Conservation (phyloP, 176 grass and related monocot species). For the Tillandsia fasciculata region DNA sequence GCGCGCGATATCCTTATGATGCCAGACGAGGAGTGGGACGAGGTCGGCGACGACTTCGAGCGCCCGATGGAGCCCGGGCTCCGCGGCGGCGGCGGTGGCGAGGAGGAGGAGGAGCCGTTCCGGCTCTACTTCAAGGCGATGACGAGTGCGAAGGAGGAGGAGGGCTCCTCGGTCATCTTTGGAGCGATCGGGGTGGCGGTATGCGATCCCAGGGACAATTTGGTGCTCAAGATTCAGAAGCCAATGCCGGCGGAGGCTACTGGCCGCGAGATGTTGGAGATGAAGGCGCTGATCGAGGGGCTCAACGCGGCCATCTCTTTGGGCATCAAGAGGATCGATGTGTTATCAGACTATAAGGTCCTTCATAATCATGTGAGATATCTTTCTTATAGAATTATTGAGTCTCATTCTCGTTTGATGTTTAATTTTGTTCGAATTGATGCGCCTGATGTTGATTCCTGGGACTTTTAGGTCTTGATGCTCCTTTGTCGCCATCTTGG, state of each 20-base stretch:
- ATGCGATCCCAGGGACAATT: slow-evolving; percentile 33
- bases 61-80: slow-evolving; percentile 17
- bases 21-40: slow-evolving; percentile 48
- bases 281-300: slow-evolving; percentile 51
- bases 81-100: neutral
- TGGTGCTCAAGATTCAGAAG: slow-evolving; percentile 56
- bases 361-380: slow-evolving; percentile 54
- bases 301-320: slow-evolving; percentile 38
- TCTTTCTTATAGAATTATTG: neutral
- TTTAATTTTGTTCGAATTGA: neutral
- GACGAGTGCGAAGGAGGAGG: slow-evolving; percentile 22
- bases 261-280: slow-evolving; percentile 34
- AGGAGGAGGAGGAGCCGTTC: slow-evolving; percentile 33
- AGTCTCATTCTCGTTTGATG: neutral
- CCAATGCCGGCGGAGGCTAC: slow-evolving; percentile 23
- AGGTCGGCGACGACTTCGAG: slow-evolving; percentile 52
- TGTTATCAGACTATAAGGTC: slow-evolving; percentile 35
- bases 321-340: slow-evolving; percentile 32
- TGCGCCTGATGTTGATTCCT: neutral
- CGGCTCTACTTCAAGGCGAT: slow-evolving; percentile 61
- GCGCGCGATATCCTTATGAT: slow-evolving; percentile 40
- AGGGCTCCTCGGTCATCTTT: slow-evolving; percentile 22
- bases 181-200: slow-evolving; percentile 45
- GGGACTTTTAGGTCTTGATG: neutral
- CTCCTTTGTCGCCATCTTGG: no score